Evolutionary conservation across 2,329 filamentous ascomycete species (phyloP).

Genomic region (Ophiostoma piceae): DNA sequence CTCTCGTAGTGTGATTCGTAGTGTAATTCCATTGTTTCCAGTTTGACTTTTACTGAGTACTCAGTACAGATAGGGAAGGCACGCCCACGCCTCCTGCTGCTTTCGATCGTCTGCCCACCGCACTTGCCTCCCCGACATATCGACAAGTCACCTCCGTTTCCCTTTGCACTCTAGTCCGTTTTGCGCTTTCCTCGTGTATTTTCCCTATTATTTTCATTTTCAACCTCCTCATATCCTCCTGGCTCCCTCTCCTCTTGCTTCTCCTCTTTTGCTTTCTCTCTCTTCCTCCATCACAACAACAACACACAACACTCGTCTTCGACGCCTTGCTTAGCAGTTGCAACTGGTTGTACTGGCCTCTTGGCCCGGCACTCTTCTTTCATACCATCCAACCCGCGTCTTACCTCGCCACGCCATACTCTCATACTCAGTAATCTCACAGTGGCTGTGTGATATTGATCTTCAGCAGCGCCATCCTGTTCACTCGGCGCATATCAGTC

Average conservation of each 20-base stretch:
- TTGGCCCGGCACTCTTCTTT: constrained; percentile 11
- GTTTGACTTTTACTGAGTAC: no score
- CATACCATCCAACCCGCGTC: background rate
- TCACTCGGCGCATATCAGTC: background rate
- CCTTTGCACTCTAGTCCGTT: constrained; percentile 7
- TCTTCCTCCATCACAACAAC: background rate
- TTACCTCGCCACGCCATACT: background rate
- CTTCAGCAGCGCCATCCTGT: constrained; percentile 1
- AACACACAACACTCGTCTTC: background rate
- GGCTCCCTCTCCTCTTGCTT: background rate
- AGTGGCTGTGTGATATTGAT: constrained; percentile 7
- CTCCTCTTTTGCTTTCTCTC: background rate
- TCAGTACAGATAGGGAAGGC: constrained; percentile 12
- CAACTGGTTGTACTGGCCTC: constrained; percentile 17
- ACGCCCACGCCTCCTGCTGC: constrained; percentile 2
- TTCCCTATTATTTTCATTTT: constrained; percentile 14
- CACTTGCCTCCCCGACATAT: constrained; percentile 19
- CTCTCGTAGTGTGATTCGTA: background rate
- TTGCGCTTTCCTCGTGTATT: background rate
- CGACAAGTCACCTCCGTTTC: constrained; percentile 23
- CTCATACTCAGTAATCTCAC: background rate
- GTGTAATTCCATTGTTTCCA: background rate
- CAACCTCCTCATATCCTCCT: constrained; percentile 11
- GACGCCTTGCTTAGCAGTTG: constrained; percentile 17
- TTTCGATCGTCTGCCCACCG: background rate